These are phyloP conservation scores for Trichoderma polysporum DNA, from an alignment of 2,329 filamentous ascomycete genomes.

Conservation along the genomic window DNA sequence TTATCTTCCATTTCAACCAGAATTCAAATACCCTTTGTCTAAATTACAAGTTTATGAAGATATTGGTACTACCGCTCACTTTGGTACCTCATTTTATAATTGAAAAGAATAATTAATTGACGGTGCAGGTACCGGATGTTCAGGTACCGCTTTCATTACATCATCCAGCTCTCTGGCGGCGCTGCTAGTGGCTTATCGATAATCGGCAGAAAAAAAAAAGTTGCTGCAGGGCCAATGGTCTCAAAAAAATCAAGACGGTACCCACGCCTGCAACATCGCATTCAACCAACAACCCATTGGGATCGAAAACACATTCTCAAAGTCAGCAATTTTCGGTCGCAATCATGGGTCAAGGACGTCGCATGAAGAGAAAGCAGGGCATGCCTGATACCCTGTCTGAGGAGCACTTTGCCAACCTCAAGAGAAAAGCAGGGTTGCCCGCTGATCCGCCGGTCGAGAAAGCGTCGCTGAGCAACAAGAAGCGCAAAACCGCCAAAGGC, in stretches of 20 bases:
- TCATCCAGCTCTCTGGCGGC: background rate
- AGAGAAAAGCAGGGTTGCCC: conserved; percentile 77
- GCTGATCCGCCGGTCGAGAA: conserved; percentile 55
- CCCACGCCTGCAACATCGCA: conserved; percentile 4
- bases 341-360: conserved; percentile 83
- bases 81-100: no score
- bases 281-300: conserved; percentile 7
- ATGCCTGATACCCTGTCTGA: conserved; percentile 80
- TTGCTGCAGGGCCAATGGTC: background rate
- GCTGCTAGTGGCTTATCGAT: conserved; percentile 21
- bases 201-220: conserved; percentile 25
- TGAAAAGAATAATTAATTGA: background rate
- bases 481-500: conserved; percentile 39
- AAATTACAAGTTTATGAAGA: no score
- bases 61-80: no score
- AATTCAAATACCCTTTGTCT: no score
- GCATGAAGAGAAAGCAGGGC: conserved; percentile 89
- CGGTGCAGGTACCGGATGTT: background rate
- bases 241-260: background rate
- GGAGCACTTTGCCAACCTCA: conserved; percentile 71
- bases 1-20: no score
- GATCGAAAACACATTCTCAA: background rate
- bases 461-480: conserved; percentile 63
- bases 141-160: conserved; percentile 7
- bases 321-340: conserved; percentile 17